Conservation (phyloP, 2,329 filamentous ascomycete species). For the Beauveria scarabaeidicola region DNA sequence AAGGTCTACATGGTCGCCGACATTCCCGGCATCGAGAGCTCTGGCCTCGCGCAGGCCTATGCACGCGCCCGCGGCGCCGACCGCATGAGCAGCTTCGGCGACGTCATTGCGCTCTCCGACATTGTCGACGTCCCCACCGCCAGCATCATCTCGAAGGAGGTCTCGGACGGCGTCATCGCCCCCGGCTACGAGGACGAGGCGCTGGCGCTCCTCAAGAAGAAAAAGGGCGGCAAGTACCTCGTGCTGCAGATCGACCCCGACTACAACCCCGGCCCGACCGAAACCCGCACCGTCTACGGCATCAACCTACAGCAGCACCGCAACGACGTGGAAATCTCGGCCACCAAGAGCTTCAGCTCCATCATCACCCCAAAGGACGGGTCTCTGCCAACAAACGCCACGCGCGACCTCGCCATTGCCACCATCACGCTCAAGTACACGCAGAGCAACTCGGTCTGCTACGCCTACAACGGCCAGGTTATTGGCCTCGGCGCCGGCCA, state of each 20-base stretch:
- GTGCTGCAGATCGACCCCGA: conserved; percentile 89
- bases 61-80: conserved; percentile 91
- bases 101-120: conserved; percentile 89
- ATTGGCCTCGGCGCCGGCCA: conserved; percentile 92
- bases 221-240: conserved; percentile 96
- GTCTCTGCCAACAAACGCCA: conserved; percentile 67
- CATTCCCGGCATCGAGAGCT: conserved; percentile 79
- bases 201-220: conserved; percentile 87
- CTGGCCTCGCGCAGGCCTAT: conserved; percentile 84
- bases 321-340: conserved; percentile 75
- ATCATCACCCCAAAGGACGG: conserved; percentile 81
- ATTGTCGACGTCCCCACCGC: conserved; percentile 86
- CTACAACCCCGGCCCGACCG: conserved; percentile 71
- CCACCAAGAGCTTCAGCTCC: conserved; percentile 68
- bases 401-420: conserved; percentile 85
- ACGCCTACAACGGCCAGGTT: conserved; percentile 87
- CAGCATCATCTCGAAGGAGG: conserved; percentile 95
- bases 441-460: conserved; percentile 98
- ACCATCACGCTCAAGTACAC: conserved; percentile 98
- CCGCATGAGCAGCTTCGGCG: conserved; percentile 97
- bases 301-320: conserved; percentile 82
- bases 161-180: conserved; percentile 93
- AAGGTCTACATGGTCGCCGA: conserved; percentile 99
- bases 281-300: conserved; percentile 84
- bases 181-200: conserved; percentile 79